Base-by-base conservation (phyloP, 805 yeast genomes). In the Cyberlindnera maclurae region DNA sequence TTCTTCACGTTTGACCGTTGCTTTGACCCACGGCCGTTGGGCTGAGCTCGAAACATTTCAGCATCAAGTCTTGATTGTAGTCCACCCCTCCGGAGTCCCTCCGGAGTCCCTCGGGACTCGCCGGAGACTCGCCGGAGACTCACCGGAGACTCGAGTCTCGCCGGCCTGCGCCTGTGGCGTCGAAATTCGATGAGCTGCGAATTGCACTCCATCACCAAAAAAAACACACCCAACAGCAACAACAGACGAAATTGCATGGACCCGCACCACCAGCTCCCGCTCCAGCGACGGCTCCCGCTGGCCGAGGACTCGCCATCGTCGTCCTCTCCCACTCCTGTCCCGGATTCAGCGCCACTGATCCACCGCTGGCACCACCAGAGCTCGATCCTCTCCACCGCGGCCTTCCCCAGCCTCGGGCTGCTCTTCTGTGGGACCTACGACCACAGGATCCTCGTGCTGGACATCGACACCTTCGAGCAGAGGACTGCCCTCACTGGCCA, bases 391-490 rank as follows among this genome's bases (percentile, higher is more conserved):
- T 81, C 95, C 35, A 74, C 78, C 4, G 71, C 75, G 7, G 70
- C 82, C 8, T 77, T 82, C 16, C 82, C 85, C 0, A 58, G 60
- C 20, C 65, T 69, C 41, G 70, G 70, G 26, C 58, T 82, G 7
- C 47, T 90, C 4, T 83, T 85, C 55, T 93, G 95, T 39, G 98
- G 98, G 9, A 87, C 96, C 1, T 95, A 89, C 47, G 85, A 84
- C 51, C 84, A 93, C 10, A 75, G 74, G 47, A 81, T 90, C 30
- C 60, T 85, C 29, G 80, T 85, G 1, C 79, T 72, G 52, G 90
- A 86, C 50, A 63, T 83, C 38, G 60, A 59, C 5, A 78, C 83
- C 1, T 90, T 75, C 57, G 78, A 79, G 47, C 65, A 68, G 36
- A 71, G 70, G 33, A 58, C 66, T 29, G 67, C 64, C 9, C 60